A percentile compares a stretch with the other conserved stretches of the same genome.
These are phyloP conservation scores for Sclerotinia borealis DNA, from an alignment of 2,329 filamentous ascomycete genomes.

Conservation along the genomic window DNA sequence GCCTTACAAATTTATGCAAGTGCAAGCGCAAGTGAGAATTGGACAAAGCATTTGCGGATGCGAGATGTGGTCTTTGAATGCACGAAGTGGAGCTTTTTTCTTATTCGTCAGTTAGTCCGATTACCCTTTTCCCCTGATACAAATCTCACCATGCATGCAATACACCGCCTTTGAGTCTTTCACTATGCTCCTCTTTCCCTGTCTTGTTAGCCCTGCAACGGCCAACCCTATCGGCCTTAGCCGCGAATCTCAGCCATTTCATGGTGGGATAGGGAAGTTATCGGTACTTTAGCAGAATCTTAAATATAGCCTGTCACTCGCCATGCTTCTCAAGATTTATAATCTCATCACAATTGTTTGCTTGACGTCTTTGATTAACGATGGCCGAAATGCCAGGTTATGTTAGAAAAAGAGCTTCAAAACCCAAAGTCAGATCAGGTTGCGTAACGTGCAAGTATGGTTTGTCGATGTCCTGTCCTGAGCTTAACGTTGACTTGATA, in stretches of 20 bases:
- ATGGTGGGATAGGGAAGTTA: background rate
- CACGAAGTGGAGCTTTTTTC: background rate
- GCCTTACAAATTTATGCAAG: background rate
- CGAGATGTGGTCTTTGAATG: background rate
- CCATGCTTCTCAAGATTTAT: background rate
- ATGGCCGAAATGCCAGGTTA: constrained; percentile 8
- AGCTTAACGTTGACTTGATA: background rate
- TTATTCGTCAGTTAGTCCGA: background rate
- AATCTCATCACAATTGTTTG: background rate
- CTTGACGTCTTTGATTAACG: background rate
- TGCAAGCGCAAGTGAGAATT: background rate
- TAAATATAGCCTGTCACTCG: background rate
- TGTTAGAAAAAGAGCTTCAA: constrained; percentile 11
- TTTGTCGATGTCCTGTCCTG: background rate
- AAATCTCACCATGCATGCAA: background rate
- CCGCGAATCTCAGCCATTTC: background rate
- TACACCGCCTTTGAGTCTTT: background rate
- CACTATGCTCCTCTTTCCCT: background rate
- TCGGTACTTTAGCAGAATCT: background rate
- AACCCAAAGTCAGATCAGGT: constrained; percentile 8
- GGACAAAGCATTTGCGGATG: background rate
- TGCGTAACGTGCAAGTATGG: constrained; percentile 26
- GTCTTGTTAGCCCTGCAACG: background rate
- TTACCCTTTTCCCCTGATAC: background rate
- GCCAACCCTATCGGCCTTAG: background rate